Base-by-base conservation (phyloP, 2,329 filamentous ascomycete genomes). In the Botrytis fragariae region DNA sequence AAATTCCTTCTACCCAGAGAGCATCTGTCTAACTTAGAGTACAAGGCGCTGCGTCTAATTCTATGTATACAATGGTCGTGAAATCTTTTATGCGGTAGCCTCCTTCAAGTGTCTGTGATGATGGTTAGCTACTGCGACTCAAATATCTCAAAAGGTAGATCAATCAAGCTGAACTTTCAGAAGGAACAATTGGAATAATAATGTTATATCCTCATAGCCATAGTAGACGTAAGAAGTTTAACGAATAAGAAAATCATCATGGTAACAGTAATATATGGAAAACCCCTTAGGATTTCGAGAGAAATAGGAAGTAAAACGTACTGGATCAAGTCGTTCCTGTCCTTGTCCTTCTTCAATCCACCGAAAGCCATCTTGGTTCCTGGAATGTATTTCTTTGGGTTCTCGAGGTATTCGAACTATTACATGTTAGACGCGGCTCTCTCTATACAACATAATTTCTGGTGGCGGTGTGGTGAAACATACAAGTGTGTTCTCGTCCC, bases 341-440 rank as follows among this genome's bases (percentile, higher is more conserved):
- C 96, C 93, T 98, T 98, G 83, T 91, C 90, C 93, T 99, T 99
- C 95, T 99, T 99, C 83, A 99, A 90, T 85, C 96, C 96, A 87
- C 96, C 96, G 84, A 98, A 99, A 82, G 96, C 96, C 96, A 99
- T 99, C 94, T 98, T 99, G 88, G 96, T 99, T 81, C 96, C 96
- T 80, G 96, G 96, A 79, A 99, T 98, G 91, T 95, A 99, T 90
- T 98, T 98, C 92, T 99, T 99, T 87, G 96, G 96, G 92, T 98
- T 98, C 91, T 99, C 96, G 82, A 99, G 95, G 91, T 99, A 99
- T 79, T 91, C 89, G 87, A 97, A 98, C 93, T 95, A 16, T 25
- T 29, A 25, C n/a, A 25, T 48, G 48, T 63, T 32, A 60, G 35
- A 16, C 32, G 60, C 22, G 54, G 16, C 61, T 12, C 42, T 44